Evolutionary conservation across 108 stramenopile genomes (phyloP), one percentile per base, ranked within the genome.

Genomic region (Discostella pseudostelligera): DNA sequence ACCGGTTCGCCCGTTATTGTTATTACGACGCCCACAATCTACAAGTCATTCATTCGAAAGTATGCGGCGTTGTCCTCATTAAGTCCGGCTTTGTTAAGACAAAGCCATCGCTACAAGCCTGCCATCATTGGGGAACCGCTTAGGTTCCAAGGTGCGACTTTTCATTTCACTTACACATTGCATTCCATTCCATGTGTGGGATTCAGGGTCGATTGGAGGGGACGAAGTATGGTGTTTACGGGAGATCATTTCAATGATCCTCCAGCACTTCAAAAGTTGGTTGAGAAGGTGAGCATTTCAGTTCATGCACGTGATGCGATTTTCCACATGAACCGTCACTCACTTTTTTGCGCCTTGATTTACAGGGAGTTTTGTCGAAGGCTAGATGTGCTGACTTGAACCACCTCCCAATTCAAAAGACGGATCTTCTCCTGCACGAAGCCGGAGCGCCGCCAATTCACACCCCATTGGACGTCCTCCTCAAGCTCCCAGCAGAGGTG

Each of bases 211-310:
- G 92, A 91, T 63, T 93, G 92, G 88, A 76, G 92, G 39, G 92
- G 90, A 29, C 79, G 90, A 28, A 87, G 86, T 22, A 96, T 97
- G 70, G 90, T 91, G 4, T 97, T 95, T 63, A 91, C 92, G 28
- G 94, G 93, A 0, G 96, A 97, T 81, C 94, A 95, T 71, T 80
- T 95, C 58, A 94, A 97, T 70, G 89, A 84, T 56, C 96, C 96
- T 8, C 75, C 70, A 4, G 78, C 71, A 12, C 75, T 97, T 16
- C 70, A 78, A 28, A 83, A 73, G 53, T 77, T 97, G 60, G 67
- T 85, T 48, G 71, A 79, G 19, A 71, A 62, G 55, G 83, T 83
- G 63, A 69, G 76, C 74, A 16, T 12, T 50, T 57, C 4, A 29
- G 17, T 16, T 40, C 47, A 13, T 12, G 19, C 9, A 39, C 11